Evolutionary conservation across 2,329 filamentous ascomycete species (phyloP).

Genomic region (Chaetomium olivaceum): DNA sequence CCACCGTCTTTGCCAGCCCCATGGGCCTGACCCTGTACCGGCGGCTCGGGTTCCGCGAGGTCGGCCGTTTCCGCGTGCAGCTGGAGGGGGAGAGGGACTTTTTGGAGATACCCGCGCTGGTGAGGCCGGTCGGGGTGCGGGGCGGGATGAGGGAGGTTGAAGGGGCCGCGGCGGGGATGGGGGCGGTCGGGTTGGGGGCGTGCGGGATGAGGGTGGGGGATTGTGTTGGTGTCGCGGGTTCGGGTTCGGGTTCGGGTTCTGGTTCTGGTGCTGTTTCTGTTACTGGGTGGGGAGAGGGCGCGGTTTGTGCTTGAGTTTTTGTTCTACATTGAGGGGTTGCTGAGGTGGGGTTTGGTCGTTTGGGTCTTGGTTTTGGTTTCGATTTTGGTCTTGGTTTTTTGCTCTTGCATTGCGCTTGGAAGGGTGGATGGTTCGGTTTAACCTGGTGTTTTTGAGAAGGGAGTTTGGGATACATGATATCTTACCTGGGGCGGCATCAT

Average conservation of each 20-base stretch:
- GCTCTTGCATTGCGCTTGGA: neutral
- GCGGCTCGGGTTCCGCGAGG: conserved; percentile 31
- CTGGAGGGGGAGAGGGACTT: conserved; percentile 31
- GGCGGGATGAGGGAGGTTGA: conserved; percentile 9
- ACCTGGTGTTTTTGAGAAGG: neutral
- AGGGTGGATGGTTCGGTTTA: neutral
- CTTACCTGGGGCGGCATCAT: neutral
- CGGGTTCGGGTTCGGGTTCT: no score
- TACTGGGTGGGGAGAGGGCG: neutral
- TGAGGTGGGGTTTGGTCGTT: neutral
- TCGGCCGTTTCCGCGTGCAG: conserved; percentile 30
- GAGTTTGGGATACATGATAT: neutral
- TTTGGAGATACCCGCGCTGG: conserved; percentile 32
- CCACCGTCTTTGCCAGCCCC: conserved; percentile 33
- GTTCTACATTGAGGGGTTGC: neutral
- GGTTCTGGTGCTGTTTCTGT: neutral
- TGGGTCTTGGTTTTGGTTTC: neutral
- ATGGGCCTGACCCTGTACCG: conserved; percentile 31
- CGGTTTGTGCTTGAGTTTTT: neutral
- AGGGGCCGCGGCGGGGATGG: no score
- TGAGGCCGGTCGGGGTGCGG: conserved; percentile 9
- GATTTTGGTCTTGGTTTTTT: neutral
- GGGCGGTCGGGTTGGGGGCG: neutral
- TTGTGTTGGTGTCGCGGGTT: neutral
- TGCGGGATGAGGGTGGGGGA: neutral